These are phyloP conservation scores for Candida sp. DNA, from an alignment of 1,139 yeast species.

Conservation along the genomic window DNA sequence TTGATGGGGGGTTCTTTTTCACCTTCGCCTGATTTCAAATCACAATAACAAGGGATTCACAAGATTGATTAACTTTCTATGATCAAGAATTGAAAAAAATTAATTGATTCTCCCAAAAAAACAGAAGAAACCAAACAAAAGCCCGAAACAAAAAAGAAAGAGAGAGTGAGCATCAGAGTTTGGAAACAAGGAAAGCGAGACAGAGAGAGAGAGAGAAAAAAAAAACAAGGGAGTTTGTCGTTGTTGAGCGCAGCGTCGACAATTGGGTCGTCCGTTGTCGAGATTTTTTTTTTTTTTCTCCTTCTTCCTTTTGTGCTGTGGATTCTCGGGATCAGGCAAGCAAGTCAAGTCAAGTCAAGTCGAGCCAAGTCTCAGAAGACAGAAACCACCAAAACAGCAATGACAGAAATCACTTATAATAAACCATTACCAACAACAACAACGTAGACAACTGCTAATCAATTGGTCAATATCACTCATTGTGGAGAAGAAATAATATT, in stretches of 20 bases:
- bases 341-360: too few relatives aligned
- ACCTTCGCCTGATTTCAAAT: slow-evolving; percentile 1
- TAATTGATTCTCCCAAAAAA: neutral
- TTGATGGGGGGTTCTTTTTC: neutral
- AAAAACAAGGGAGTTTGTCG: neutral
- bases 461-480: too few relatives aligned
- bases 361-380: too few relatives aligned
- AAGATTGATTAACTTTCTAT: slow-evolving; percentile 1
- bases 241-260: neutral
- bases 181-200: neutral
- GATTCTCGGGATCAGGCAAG: too few relatives aligned
- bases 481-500: neutral
- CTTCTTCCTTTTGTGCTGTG: too few relatives aligned
- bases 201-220: neutral
- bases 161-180: neutral
- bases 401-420: too few relatives aligned
- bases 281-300: too few relatives aligned
- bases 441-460: too few relatives aligned
- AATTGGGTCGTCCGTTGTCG: neutral
- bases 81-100: slow-evolving; percentile 1
- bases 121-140: neutral
- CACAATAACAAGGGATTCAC: slow-evolving; percentile 2
- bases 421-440: too few relatives aligned
- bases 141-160: neutral
- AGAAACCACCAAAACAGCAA: too few relatives aligned